A percentile compares a stretch with the other conserved stretches of the same genome.
Conservation (phyloP, 2,329 filamentous ascomycete species). For the Sporothrix sp. region DNA sequence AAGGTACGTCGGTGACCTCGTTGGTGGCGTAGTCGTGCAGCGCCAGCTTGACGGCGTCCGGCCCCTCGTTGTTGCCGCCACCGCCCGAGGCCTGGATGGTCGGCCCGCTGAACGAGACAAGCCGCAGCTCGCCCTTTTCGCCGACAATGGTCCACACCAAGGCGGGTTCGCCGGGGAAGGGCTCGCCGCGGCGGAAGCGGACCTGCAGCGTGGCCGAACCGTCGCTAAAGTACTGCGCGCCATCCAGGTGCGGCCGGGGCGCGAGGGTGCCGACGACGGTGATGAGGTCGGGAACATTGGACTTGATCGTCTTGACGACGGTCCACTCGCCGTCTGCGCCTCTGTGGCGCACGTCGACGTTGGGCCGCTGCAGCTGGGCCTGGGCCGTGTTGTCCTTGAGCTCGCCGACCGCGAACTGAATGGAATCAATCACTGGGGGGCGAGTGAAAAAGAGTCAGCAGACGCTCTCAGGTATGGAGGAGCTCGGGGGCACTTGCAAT, state of each 20-base stretch:
- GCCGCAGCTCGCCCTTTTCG: conserved; percentile 39
- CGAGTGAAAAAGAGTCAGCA: background rate
- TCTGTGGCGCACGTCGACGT: conserved; percentile 26
- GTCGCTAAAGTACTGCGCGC: conserved; percentile 1
- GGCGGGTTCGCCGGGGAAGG: conserved; percentile 37
- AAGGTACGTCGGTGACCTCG: conserved; percentile 32
- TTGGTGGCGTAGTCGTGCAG: conserved; percentile 41
- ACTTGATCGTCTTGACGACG: conserved; percentile 13
- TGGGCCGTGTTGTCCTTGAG: conserved; percentile 29
- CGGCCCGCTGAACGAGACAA: conserved; percentile 25
- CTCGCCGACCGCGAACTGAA: conserved; percentile 38
- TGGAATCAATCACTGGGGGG: conserved; percentile 34
- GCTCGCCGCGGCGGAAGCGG: conserved; percentile 38
- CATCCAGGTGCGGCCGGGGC: conserved; percentile 19
- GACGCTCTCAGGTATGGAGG: background rate
- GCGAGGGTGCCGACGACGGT: conserved; percentile 26
- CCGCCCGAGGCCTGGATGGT: conserved; percentile 16
- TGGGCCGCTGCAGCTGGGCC: conserved; percentile 36
- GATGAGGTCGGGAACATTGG: conserved; percentile 25
- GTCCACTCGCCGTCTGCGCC: background rate
- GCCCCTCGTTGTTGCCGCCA: conserved; percentile 29
- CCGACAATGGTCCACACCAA: conserved; percentile 43
- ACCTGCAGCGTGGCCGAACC: conserved; percentile 31
- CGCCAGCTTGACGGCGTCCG: conserved; percentile 35
- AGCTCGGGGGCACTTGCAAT: conserved; percentile 26